Conservation (phyloP, 768 basidiomycete species). For the Pleurotus citrinopileatus region DNA sequence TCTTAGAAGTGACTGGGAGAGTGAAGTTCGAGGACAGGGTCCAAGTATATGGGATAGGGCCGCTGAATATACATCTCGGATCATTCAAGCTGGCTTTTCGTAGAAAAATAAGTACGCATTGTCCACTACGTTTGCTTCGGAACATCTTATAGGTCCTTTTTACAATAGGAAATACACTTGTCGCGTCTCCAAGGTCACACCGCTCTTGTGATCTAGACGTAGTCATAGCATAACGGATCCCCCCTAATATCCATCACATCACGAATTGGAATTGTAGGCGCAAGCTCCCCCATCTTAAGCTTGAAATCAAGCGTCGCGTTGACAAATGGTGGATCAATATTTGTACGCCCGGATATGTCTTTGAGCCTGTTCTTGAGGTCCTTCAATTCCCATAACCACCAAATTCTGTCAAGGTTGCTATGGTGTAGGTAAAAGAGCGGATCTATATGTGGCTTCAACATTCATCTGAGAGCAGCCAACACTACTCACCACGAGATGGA, state of each 20-base stretch:
- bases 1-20: constrained; percentile 23
- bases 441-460: no score
- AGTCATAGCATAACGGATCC: constrained; percentile 25
- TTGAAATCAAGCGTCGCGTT: constrained; percentile 32
- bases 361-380: no score
- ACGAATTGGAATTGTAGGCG: constrained; percentile 23
- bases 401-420: no score
- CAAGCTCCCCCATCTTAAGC: constrained; percentile 23
- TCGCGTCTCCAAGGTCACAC: background rate
- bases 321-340: constrained; percentile 19
- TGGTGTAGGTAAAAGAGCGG: no score
- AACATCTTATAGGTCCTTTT: no score
- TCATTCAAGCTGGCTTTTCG: no score
- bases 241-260: constrained; percentile 28
- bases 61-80: constrained; percentile 11
- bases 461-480: no score
- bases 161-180: no score
- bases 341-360: constrained; percentile 33
- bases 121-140: no score
- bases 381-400: no score
- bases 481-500: constrained; percentile 24
- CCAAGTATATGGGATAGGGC: constrained; percentile 23
- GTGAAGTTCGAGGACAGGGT: constrained; percentile 21
- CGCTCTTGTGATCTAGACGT: constrained; percentile 15
- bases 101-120: no score